phyloP scores from a whole-genome alignment of 2,329 filamentous ascomycete species.

The Hymenoscyphus linearis region DNA sequence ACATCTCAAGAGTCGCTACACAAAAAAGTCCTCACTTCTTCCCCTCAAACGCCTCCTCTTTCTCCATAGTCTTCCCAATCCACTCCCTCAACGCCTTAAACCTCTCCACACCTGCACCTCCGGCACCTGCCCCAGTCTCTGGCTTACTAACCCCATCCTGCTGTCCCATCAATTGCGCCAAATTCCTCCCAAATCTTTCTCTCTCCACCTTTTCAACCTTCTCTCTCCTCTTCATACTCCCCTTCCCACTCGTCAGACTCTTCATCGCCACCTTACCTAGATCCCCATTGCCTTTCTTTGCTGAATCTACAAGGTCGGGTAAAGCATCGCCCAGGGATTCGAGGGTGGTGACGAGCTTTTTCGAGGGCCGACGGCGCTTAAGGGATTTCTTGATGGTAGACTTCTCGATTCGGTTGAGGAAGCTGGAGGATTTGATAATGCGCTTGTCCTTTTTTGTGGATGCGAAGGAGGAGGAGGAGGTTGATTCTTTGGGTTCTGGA shows the following conservation, averaged over 20 bases:
- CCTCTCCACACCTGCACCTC: slow-evolving; percentile 48
- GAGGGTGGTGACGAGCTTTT: slow-evolving; percentile 73
- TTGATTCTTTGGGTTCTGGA: slow-evolving; percentile 35
- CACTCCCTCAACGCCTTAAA: slow-evolving; percentile 82
- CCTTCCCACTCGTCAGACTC: slow-evolving; percentile 69
- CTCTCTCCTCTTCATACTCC: slow-evolving; percentile 79
- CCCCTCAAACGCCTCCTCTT: slow-evolving; percentile 66
- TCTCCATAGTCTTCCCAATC: slow-evolving; percentile 84
- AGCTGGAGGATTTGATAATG: slow-evolving; percentile 71
- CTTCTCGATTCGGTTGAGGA: slow-evolving; percentile 72
- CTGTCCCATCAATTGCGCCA: slow-evolving; percentile 58
- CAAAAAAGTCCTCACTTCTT: slow-evolving; percentile 7
- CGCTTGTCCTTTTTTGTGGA: slow-evolving; percentile 80
- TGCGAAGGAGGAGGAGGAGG: slow-evolving; percentile 53
- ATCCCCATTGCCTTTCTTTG: slow-evolving; percentile 36
- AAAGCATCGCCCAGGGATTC: slow-evolving; percentile 75
- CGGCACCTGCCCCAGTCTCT: slow-evolving; percentile 30
- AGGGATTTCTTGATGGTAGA: slow-evolving; percentile 43
- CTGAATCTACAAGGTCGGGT: slow-evolving; percentile 45
- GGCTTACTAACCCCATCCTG: slow-evolving; percentile 2
- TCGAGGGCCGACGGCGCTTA: slow-evolving; percentile 64
- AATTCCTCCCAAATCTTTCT: slow-evolving; percentile 75
- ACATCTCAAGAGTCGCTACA: background rate
- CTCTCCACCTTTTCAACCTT: slow-evolving; percentile 74
- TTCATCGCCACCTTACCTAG: slow-evolving; percentile 66